These are phyloP conservation scores for Scheffersomyces ergatensis DNA, from an alignment of 805 yeast species.

Conservation along the genomic window DNA sequence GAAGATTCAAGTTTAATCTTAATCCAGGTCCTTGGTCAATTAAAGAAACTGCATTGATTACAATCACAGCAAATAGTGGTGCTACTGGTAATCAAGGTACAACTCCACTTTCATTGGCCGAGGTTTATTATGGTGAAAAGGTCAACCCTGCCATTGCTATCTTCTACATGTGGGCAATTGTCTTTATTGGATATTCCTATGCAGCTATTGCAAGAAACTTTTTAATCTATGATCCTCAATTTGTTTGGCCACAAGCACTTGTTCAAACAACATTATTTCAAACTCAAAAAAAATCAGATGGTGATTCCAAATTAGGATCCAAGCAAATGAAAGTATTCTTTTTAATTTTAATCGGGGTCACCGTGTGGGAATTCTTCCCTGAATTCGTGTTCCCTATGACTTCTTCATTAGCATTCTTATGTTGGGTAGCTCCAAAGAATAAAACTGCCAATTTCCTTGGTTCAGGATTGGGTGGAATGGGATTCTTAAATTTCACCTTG, in stretches of 20 bases:
- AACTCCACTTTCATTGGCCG: slow-evolving; percentile 40
- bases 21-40: slow-evolving; percentile 54
- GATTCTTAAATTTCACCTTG: slow-evolving; percentile 40
- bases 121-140: slow-evolving; percentile 33
- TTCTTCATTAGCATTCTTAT: slow-evolving; percentile 43
- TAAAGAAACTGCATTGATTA: slow-evolving; percentile 47
- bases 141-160: slow-evolving; percentile 34
- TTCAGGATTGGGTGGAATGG: slow-evolving; percentile 48
- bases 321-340: slow-evolving; percentile 36
- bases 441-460: slow-evolving; percentile 39
- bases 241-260: slow-evolving; percentile 45
- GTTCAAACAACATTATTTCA: slow-evolving; percentile 46
- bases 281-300: slow-evolving; percentile 17
- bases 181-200: slow-evolving; percentile 47
- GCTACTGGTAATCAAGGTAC: slow-evolving; percentile 50
- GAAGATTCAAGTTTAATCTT: slow-evolving; percentile 24
- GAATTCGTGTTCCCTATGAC: slow-evolving; percentile 45
- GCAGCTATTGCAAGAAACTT: slow-evolving; percentile 45
- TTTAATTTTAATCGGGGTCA: slow-evolving; percentile 25
- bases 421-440: slow-evolving; percentile 45
- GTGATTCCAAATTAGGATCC: slow-evolving; percentile 9
- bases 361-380: slow-evolving; percentile 45
- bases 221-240: slow-evolving; percentile 44
- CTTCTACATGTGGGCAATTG: slow-evolving; percentile 46
- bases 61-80: slow-evolving; percentile 46